A percentile compares a stretch with the other conserved stretches of the same genome.
These are phyloP conservation scores for Dactylis glomerata DNA, from an alignment of 176 grass and related monocot species.

Conservation along the genomic window DNA sequence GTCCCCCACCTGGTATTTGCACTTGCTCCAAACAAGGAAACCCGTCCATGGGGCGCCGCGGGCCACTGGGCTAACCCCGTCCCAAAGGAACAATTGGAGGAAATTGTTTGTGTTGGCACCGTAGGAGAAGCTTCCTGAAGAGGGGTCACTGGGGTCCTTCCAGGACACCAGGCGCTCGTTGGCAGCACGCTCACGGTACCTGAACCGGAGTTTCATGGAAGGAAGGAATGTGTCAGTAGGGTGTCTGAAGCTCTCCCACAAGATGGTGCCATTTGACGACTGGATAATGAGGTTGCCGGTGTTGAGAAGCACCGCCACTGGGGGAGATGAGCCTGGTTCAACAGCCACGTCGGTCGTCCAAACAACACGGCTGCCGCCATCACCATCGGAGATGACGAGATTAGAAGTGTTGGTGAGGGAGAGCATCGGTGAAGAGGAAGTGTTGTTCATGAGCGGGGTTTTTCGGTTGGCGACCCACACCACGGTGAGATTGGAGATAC, in stretches of 20 bases:
- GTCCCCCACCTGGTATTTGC: not conserved
- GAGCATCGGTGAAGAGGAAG: not conserved
- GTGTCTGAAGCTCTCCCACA: constrained; percentile 60
- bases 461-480: not conserved
- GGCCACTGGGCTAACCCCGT: not conserved
- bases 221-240: constrained; percentile 46
- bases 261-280: not conserved
- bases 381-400: not conserved
- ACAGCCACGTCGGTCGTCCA: not conserved
- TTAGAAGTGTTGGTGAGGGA: not conserved
- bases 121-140: constrained; percentile 8
- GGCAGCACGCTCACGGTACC: not conserved
- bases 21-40: no score
- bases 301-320: constrained; percentile 4
- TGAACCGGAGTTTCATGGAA: not conserved
- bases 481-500: not conserved
- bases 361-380: not conserved
- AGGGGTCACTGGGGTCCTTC: constrained; percentile 13
- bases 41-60: constrained; percentile 37
- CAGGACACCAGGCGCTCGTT: not conserved
- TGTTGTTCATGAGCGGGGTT: not conserved
- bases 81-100: not conserved
- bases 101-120: not conserved
- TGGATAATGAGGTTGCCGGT: constrained; percentile 36
- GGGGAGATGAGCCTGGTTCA: not conserved